phyloP scores from a whole-genome alignment of 345 rosid species.

The Citrus glauca region DNA sequence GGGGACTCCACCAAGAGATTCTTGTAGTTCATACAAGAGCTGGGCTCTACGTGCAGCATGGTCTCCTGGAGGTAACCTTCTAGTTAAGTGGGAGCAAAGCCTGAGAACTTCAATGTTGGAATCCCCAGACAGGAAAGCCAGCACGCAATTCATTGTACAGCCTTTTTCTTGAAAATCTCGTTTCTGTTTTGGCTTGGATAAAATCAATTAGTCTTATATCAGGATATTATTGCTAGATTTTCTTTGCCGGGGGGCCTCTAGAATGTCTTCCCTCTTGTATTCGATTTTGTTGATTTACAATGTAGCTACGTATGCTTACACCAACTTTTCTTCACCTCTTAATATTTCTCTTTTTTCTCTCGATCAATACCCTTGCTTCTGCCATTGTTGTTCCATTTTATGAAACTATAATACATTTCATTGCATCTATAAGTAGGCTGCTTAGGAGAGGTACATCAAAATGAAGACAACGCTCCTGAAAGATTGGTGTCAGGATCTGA shows the following conservation, averaged over 20 bases:
- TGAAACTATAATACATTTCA: neutral
- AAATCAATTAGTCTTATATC: neutral
- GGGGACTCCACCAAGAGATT: too few relatives aligned
- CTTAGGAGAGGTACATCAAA: constrained; percentile 73
- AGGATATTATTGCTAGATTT: neutral
- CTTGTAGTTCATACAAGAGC: constrained; percentile 34
- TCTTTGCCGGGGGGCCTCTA: neutral
- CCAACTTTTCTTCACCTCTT: neutral
- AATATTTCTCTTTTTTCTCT: neutral
- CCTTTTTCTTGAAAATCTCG: neutral
- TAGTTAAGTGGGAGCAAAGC: constrained; percentile 89
- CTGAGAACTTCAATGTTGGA: constrained; percentile 86
- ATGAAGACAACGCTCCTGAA: constrained; percentile 74
- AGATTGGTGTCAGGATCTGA: constrained; percentile 93
- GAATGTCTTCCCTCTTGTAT: neutral
- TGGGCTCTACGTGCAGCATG: constrained; percentile 93
- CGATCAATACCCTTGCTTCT: constrained; percentile 76
- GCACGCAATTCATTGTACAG: constrained; percentile 59
- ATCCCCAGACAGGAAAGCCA: constrained; percentile 70
- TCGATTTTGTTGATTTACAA: neutral
- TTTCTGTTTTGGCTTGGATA: neutral
- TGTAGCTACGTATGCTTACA: neutral
- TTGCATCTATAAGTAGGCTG: constrained; percentile 42
- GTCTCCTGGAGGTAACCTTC: constrained; percentile 90
- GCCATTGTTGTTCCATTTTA: neutral